A percentile compares a stretch with the other conserved stretches of the same genome.
phyloP scores from a whole-genome alignment of 805 yeast genomes.

The Kazachstania viticola region DNA sequence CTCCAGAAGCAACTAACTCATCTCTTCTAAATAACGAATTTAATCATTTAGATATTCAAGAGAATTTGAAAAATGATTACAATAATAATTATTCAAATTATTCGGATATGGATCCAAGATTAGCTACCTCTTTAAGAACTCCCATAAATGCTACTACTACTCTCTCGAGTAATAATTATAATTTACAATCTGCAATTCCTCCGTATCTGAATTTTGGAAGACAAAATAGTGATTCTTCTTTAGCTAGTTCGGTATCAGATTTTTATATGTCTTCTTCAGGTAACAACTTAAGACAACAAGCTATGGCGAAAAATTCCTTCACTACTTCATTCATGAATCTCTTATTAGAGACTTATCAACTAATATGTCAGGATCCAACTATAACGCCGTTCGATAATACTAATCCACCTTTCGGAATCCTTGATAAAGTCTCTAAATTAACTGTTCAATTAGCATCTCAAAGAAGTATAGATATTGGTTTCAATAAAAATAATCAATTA shows the following conservation, averaged over 20 bases:
- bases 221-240: slow-evolving; percentile 19
- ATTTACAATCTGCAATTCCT: too few species aligned
- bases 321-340: slow-evolving; percentile 34
- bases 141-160: not conserved
- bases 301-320: slow-evolving; percentile 3
- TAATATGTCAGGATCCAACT: slow-evolving; percentile 43
- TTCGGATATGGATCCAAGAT: not conserved
- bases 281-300: not conserved
- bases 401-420: slow-evolving; percentile 58
- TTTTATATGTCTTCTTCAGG: slow-evolving; percentile 3
- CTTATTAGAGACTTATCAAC: slow-evolving; percentile 36
- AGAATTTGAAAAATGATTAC: too few species aligned
- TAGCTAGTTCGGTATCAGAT: slow-evolving; percentile 23
- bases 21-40: too few species aligned
- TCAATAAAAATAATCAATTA: slow-evolving; percentile 28
- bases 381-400: slow-evolving; percentile 55
- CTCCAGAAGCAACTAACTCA: too few species aligned
- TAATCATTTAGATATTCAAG: too few species aligned
- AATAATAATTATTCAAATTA: too few species aligned
- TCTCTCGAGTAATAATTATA: too few species aligned
- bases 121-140: not conserved
- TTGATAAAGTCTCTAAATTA: slow-evolving; percentile 47
- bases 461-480: slow-evolving; percentile 28
- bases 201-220: not conserved
- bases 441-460: slow-evolving; percentile 32